Evolutionary conservation across 2,329 filamentous ascomycete genomes (phyloP).

Genomic region (Karstenula rhodostoma): DNA sequence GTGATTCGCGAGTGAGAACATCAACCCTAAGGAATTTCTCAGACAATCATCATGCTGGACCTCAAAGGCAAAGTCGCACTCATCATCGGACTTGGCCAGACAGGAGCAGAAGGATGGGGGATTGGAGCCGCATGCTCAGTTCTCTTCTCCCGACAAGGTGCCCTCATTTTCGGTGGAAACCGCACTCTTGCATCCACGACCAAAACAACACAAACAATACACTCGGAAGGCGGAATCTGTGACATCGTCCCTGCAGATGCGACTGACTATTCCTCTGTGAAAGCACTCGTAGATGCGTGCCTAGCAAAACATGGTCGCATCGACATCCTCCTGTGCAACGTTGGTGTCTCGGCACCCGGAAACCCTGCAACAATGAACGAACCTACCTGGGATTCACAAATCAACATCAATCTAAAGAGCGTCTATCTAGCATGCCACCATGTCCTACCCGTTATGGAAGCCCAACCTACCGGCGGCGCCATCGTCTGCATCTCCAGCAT

Average conservation of each 20-base stretch:
- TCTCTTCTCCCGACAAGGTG: constrained; percentile 18
- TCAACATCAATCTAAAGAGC: constrained; percentile 64
- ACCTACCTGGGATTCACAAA: constrained; percentile 61
- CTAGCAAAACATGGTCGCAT: constrained; percentile 55
- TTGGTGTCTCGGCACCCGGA: constrained; percentile 61
- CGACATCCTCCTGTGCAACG: constrained; percentile 65
- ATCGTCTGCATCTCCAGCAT: constrained; percentile 60
- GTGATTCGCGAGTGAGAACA: not conserved
- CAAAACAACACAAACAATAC: constrained; percentile 9
- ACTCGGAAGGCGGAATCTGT: constrained; percentile 11
- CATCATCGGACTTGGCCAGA: constrained; percentile 20
- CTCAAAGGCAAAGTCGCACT: constrained; percentile 17
- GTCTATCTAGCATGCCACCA: constrained; percentile 63
- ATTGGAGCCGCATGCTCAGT: constrained; percentile 21
- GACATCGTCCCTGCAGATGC: constrained; percentile 13
- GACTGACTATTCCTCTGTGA: constrained; percentile 8
- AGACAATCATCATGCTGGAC: constrained; percentile 3
- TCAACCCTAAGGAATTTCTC: no score
- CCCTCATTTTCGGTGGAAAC: constrained; percentile 19
- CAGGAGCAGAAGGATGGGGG: constrained; percentile 17
- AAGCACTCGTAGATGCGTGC: constrained; percentile 17
- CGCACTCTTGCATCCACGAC: constrained; percentile 12
- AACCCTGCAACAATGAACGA: constrained; percentile 60
- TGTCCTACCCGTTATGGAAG: constrained; percentile 64
- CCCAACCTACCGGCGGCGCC: constrained; percentile 50